Percentiles rank a stretch among this genome's conserved stretches.
These are phyloP conservation scores for Alternaria triticimaculans DNA, from an alignment of 2,329 filamentous ascomycete genomes.

Conservation along the genomic window DNA sequence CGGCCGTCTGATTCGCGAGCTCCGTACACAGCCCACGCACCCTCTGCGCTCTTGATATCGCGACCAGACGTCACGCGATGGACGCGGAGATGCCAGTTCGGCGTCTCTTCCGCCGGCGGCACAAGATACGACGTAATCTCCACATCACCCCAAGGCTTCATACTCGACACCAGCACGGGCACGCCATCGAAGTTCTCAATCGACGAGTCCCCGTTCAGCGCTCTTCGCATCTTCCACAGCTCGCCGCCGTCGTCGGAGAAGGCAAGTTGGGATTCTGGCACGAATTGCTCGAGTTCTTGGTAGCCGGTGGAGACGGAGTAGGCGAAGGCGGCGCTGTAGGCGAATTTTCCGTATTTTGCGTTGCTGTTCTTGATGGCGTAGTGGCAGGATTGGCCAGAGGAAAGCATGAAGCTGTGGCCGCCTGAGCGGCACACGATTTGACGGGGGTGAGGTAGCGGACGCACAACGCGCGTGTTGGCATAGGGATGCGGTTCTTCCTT, in stretches of 20 bases:
- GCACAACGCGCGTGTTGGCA: conserved; percentile 63
- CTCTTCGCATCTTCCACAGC: conserved; percentile 77
- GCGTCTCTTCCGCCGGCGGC: conserved; percentile 63
- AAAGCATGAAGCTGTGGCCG: conserved; percentile 76
- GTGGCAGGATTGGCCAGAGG: conserved; percentile 78
- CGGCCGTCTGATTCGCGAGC: conserved; percentile 66
- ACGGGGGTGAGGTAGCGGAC: conserved; percentile 69
- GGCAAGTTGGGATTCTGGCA: conserved; percentile 76
- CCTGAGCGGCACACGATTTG: conserved; percentile 75
- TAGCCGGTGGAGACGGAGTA: conserved; percentile 79
- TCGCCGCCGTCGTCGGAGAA: conserved; percentile 79
- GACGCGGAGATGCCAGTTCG: conserved; percentile 71
- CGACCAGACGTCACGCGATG: conserved; percentile 67
- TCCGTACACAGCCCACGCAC: conserved; percentile 73
- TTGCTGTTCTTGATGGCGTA: conserved; percentile 83
- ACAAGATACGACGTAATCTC: conserved; percentile 69
- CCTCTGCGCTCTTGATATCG: conserved; percentile 74
- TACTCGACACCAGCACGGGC: conserved; percentile 71
- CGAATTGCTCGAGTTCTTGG: conserved; percentile 78
- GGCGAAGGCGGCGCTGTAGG: conserved; percentile 76
- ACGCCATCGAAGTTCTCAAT: conserved; percentile 63
- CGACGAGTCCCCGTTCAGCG: conserved; percentile 66
- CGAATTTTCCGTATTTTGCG: conserved; percentile 81
- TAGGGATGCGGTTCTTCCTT: conserved; percentile 67
- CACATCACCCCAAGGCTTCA: conserved; percentile 75